Base-by-base conservation (phyloP, 305 asterid genomes). In the Fraxinus latifolia region DNA sequence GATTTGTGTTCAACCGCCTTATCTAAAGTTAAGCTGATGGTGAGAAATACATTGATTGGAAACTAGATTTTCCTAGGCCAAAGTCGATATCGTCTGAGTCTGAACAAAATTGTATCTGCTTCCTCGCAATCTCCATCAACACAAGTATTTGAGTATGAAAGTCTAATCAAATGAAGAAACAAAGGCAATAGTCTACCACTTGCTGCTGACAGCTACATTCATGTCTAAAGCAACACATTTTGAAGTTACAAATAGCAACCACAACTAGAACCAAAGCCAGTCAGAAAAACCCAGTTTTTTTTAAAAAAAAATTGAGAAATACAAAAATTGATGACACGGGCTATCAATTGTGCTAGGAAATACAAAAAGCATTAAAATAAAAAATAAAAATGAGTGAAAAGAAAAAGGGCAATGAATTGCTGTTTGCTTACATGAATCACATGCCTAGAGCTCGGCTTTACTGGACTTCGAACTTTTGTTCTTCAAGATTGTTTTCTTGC, bases 361-460 rank as follows among this genome's bases (percentile, higher is more conserved):
- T 68, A 14, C 23, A 14, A 68, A 29, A 29, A 29, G 21, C n/a
- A 65, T 7, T 0, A 39, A 39, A 39, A 39, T 33, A 60, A 7
- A 58, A 6, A 9, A 23, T 9, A 67, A 11, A 68, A 3, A 1
- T 12, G 23, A 14, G 9, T 29, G 75, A 68, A 67, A 67, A 68
- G 33, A 15, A 68, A 31, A 68, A 29, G 9, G 37, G 37, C 36
- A 29, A 68, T 3, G 9, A 68, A 68, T 4, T 68, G 42, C 75
- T 14, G 9, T 27, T 68, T 31, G 37, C 75, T 65, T 27, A 65
- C 39, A 31, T 1, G 9, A 31, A 29, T 68, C 75, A 5, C 39
- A 53, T 25, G 68, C 29, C 90, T 92, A 95, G 55, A 95, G 91
- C 84, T 93, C 98, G 15, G 91, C 84, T 82, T 90, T 90, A 21